Base-by-base conservation (phyloP, 768 basidiomycete genomes). In the Suillus fuscotomentosus region DNA sequence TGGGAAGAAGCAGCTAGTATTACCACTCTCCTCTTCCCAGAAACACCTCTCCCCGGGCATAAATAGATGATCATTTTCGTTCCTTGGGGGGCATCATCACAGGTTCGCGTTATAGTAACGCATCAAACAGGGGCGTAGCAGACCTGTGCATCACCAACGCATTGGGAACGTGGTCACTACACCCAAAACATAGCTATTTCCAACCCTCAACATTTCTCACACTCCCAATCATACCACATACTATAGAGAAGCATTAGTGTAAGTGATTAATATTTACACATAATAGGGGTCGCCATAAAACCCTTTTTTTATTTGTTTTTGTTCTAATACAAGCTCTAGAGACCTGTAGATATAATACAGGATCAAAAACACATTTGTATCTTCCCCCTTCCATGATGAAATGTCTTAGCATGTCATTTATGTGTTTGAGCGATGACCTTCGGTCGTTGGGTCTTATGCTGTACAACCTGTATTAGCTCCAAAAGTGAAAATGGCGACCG, bases 1-100 rank as follows among this genome's bases (percentile, higher is more conserved):
- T 24, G 55, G 45, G 41, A 66, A 38, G 48, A 73, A 31, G 72
- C 72, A n/a, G 54, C 51, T 2, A 75, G 66, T 50, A 66, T 75
- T 36, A 63, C 68, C 3, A 36, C 68, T 5, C 3, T 61, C 22
- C 53, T 73, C 14, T 39, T 71, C 36, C 67, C 72, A 41, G 5
- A 8, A 17, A 17, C 39, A 22, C 22, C 56, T 39, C 13, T 22
- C 22, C n/a, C n/a, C 14, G 36, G 36, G 36, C 10, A 38, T 38
- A 22, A n/a, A 17, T 39, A 22, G 7, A 9, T 57, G 6, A 27
- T 41, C 9, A 10, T 39, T 22, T 39, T 17, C 17, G 17, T 31
- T 20, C 27, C 9, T 20, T 5, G 20, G 13, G 24, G 17, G 39
- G 6, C 20, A 31, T 5, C 31, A 31, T 31, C 31, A 38, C 7